These are phyloP conservation scores for Gastrodia elata DNA, from an alignment of 106 monocot genomes.

Conservation along the genomic window DNA sequence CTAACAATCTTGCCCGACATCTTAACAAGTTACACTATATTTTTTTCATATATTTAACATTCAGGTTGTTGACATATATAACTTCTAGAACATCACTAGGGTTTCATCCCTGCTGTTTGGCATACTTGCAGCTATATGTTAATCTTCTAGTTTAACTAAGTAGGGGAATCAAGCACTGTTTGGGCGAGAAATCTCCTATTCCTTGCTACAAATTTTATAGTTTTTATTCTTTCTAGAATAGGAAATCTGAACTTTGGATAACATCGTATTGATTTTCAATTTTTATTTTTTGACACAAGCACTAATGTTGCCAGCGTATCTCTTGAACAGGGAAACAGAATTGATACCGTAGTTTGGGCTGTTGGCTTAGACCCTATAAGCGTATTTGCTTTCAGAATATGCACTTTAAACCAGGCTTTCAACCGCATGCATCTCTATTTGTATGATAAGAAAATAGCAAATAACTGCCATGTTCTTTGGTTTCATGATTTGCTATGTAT, in stretches of 20 bases:
- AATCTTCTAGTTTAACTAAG: slow-evolving; percentile 4
- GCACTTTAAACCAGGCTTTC: background rate
- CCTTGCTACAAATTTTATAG: background rate
- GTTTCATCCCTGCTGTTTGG: background rate
- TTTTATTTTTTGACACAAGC: background rate
- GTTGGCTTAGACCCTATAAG: background rate
- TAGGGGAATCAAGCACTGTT: background rate
- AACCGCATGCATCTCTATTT: background rate
- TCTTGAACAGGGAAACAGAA: slow-evolving; percentile 2
- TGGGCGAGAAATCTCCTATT: background rate
- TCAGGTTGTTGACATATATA: background rate
- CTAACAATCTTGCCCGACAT: background rate
- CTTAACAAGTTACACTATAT: background rate
- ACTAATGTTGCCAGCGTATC: background rate
- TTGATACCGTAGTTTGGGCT: background rate
- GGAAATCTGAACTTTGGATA: background rate
- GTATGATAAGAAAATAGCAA: slow-evolving; percentile 2
- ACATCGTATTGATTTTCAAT: background rate
- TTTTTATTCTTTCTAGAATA: background rate
- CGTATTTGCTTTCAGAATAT: background rate
- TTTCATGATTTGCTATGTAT: slow-evolving; percentile 42
- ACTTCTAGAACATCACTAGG: background rate
- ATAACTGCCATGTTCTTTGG: slow-evolving; percentile 11
- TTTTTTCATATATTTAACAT: background rate
- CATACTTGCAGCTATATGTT: background rate